These are phyloP conservation scores for Xylariaceae sp. DNA, from an alignment of 2,329 filamentous ascomycete genomes.

Conservation along the genomic window DNA sequence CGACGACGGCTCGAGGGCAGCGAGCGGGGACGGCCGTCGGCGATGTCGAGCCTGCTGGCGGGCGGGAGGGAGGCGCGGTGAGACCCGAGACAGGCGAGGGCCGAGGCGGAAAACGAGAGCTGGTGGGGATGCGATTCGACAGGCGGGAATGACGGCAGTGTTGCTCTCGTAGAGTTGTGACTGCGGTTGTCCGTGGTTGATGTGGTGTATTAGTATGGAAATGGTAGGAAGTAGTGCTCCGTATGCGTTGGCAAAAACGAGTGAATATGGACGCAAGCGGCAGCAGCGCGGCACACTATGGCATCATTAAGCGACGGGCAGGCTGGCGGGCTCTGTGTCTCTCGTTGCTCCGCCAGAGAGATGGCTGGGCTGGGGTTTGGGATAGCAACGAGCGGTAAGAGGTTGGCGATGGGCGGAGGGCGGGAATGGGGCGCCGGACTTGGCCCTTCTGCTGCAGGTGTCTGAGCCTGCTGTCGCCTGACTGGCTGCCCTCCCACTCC, in stretches of 20 bases:
- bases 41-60: background rate
- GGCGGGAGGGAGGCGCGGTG: background rate
- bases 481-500: too few species aligned
- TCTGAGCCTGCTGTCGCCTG: too few species aligned
- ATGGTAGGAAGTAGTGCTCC: background rate
- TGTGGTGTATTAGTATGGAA: conserved; percentile 1
- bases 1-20: background rate
- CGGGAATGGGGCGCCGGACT: too few species aligned
- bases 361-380: too few species aligned
- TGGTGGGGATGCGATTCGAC: background rate
- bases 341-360: conserved; percentile 16
- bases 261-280: conserved; percentile 10
- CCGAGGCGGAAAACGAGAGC: background rate
- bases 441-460: too few species aligned
- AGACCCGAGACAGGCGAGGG: background rate
- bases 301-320: conserved; percentile 3
- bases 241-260: conserved; percentile 6
- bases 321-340: conserved; percentile 6
- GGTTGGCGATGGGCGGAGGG: too few species aligned
- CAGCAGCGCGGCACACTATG: conserved; percentile 3
- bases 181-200: conserved; percentile 3
- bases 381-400: too few species aligned
- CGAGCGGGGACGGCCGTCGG: background rate
- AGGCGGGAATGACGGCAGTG: background rate
- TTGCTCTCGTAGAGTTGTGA: background rate